phyloP scores from a whole-genome alignment of 768 basidiomycete species.

The Tricholoma furcatifolium region DNA sequence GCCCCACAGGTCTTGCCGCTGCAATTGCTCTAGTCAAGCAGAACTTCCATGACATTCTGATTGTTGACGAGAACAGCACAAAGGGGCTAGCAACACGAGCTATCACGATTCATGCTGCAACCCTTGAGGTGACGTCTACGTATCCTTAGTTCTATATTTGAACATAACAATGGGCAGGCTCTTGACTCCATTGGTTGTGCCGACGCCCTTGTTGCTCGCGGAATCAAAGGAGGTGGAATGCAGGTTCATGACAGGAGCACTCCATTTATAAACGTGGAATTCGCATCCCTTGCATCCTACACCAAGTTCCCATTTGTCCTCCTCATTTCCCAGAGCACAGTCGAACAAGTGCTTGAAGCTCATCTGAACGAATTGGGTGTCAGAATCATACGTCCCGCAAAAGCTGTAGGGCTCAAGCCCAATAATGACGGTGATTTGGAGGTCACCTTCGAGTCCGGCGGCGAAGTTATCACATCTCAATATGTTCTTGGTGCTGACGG shows the following conservation, averaged over 20 bases:
- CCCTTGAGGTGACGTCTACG: conserved; percentile 41
- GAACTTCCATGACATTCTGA: conserved; percentile 38
- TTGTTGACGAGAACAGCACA: conserved; percentile 37
- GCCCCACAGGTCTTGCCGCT: conserved; percentile 45
- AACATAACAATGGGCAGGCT: conserved; percentile 29
- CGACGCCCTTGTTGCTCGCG: conserved; percentile 33
- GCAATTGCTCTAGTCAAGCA: conserved; percentile 45
- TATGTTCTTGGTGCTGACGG: conserved; percentile 57
- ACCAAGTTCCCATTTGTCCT: conserved; percentile 44
- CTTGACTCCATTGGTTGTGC: conserved; percentile 44
- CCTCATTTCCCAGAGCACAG: conserved; percentile 41
- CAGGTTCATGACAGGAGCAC: conserved; percentile 28
- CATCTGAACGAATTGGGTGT: conserved; percentile 31
- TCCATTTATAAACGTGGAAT: conserved; percentile 26
- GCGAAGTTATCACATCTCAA: conserved; percentile 38
- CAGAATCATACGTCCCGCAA: conserved; percentile 34
- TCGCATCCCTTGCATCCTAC: conserved; percentile 34
- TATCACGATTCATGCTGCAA: conserved; percentile 47
- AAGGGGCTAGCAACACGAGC: conserved; percentile 43
- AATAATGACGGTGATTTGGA: conserved; percentile 31
- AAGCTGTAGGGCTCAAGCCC: conserved; percentile 34
- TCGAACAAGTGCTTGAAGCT: conserved; percentile 39
- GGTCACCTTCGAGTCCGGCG: conserved; percentile 49
- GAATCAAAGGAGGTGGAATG: conserved; percentile 28
- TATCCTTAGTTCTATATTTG: neutral